phyloP scores from a whole-genome alignment of 2,329 filamentous ascomycete genomes.

The Furcasterigmium furcatum region DNA sequence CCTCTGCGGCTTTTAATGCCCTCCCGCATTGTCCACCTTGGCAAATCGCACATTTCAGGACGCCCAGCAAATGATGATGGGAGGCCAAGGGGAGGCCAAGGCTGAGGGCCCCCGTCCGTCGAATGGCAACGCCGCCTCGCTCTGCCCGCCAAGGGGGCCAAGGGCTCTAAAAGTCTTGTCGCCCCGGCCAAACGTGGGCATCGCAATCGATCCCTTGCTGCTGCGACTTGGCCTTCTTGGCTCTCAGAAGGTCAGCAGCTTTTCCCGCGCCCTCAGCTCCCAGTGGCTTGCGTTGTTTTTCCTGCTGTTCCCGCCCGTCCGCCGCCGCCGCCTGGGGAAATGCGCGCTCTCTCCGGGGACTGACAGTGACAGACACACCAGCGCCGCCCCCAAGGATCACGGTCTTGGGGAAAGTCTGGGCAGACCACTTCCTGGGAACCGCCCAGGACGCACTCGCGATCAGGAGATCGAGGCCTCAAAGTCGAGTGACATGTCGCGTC shows the following conservation, averaged over 20 bases:
- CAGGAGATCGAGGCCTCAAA: no score
- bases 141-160: background rate
- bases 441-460: no score
- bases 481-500: no score
- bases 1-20: background rate
- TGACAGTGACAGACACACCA: no score
- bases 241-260: background rate
- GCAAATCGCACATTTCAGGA: background rate
- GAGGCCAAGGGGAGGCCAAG: background rate
- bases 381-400: no score
- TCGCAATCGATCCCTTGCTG: background rate
- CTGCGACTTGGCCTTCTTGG: background rate
- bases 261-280: background rate
- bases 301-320: no score
- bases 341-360: no score
- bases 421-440: no score
- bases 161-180: slow-evolving; percentile 4
- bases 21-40: background rate
- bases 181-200: slow-evolving; percentile 2
- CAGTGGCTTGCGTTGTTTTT: no score
- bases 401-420: no score
- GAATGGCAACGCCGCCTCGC: background rate
- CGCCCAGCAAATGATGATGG: background rate
- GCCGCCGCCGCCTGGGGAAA: no score
- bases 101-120: background rate